Conservation (phyloP, 371 early-diverging fungal species). For the Rhizopus stolonifer region DNA sequence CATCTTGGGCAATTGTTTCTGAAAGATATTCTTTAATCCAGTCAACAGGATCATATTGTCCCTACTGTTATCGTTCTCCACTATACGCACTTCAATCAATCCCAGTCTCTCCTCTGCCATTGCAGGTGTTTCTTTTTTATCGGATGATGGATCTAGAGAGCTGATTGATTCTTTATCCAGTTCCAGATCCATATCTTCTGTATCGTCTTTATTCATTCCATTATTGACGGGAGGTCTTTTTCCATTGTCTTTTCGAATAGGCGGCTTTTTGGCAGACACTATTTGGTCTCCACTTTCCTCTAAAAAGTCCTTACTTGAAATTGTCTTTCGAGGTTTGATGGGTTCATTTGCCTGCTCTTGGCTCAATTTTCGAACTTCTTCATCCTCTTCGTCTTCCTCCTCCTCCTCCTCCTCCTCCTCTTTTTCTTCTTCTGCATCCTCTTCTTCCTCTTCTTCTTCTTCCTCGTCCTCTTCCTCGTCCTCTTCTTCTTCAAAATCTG, state of each 20-base stretch:
- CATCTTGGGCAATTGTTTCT: conserved; percentile 99
- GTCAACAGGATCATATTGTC: conserved; percentile 89
- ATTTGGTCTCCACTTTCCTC: neutral
- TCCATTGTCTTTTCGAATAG: neutral
- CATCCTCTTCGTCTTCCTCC: neutral
- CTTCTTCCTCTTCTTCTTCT: conserved; percentile 7
- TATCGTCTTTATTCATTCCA: neutral
- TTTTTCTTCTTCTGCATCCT: conserved; percentile 12
- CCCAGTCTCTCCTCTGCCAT: conserved; percentile 53
- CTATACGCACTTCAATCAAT: conserved; percentile 71
- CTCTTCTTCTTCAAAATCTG: neutral
- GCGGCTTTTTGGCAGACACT: neutral
- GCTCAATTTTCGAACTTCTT: neutral
- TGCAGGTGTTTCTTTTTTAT: conserved; percentile 25
- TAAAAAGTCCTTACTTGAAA: no score
- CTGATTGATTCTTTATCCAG: neutral
- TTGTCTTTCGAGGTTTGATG: no score
- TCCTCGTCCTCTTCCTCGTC: neutral
- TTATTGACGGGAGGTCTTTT: neutral
- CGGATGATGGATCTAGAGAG: conserved; percentile 1
- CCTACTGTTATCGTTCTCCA: conserved; percentile 75
- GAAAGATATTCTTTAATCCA: conserved; percentile 95
- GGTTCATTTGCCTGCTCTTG: no score
- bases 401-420: conserved; percentile 6
- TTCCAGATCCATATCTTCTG: no score